Evolutionary conservation across 2,329 filamentous ascomycete genomes (phyloP).

Genomic region (Sporothrix pseudoabietina): DNA sequence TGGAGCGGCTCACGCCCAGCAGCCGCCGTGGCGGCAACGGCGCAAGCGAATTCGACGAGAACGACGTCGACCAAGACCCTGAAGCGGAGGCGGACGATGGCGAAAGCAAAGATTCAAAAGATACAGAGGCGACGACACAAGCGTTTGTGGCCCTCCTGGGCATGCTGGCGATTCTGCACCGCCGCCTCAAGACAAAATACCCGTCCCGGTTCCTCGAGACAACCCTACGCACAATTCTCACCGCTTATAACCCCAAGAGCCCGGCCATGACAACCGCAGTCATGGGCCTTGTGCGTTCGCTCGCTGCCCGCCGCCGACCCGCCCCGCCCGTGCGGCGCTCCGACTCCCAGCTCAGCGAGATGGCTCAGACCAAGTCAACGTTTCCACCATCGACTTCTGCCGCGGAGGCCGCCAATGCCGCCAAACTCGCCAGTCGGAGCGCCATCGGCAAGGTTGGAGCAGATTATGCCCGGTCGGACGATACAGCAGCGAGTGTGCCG

Average conservation of each 20-base stretch:
- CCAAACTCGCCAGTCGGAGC: slow-evolving; percentile 37
- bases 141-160: slow-evolving; percentile 32
- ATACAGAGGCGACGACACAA: slow-evolving; percentile 32
- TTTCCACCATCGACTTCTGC: not conserved
- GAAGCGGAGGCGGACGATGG: slow-evolving; percentile 38
- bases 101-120: slow-evolving; percentile 35
- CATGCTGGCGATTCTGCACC: slow-evolving; percentile 67
- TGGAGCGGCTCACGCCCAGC: slow-evolving; percentile 60
- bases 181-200: slow-evolving; percentile 73
- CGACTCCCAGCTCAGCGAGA: slow-evolving; percentile 28
- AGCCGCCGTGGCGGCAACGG: slow-evolving; percentile 41
- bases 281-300: slow-evolving; percentile 68
- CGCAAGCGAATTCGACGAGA: slow-evolving; percentile 42
- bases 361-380: slow-evolving; percentile 6
- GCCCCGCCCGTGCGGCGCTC: slow-evolving; percentile 61
- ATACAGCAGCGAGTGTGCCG: slow-evolving; percentile 58
- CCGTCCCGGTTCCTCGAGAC: slow-evolving; percentile 78
- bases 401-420: slow-evolving; percentile 44
- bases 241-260: slow-evolving; percentile 64
- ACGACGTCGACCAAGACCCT: slow-evolving; percentile 37
- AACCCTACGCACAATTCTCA: slow-evolving; percentile 71
- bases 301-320: slow-evolving; percentile 68
- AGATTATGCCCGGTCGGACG: slow-evolving; percentile 46
- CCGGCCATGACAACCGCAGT: slow-evolving; percentile 70
- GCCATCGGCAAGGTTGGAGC: slow-evolving; percentile 47